Conservation (phyloP, 2,329 filamentous ascomycete genomes). For the Onygenales sp. region DNA sequence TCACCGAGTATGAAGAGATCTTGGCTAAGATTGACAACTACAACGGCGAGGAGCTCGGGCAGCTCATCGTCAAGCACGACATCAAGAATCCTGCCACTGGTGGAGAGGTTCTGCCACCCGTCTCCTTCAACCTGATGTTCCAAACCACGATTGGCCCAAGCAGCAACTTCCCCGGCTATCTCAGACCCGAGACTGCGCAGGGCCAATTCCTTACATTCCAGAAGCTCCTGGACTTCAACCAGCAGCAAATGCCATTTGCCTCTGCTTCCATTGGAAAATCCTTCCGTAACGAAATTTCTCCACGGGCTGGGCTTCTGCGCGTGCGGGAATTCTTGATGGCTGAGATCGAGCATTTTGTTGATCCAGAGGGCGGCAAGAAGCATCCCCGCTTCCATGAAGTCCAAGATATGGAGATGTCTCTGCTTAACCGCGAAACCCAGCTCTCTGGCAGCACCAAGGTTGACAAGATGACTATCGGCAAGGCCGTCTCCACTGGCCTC, state of each 20-base stretch:
- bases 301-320: slow-evolving; percentile 77
- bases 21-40: slow-evolving; percentile 96
- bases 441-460: slow-evolving; percentile 73
- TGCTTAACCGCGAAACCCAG: slow-evolving; percentile 79
- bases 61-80: slow-evolving; percentile 82
- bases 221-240: slow-evolving; percentile 94
- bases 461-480: slow-evolving; percentile 65
- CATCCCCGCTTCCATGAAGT: slow-evolving; percentile 82
- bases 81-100: slow-evolving; percentile 80
- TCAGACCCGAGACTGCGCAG: slow-evolving; percentile 92
- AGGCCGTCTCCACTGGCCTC: slow-evolving; percentile 71
- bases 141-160: slow-evolving; percentile 89
- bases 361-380: slow-evolving; percentile 90
- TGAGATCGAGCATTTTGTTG: slow-evolving; percentile 97
- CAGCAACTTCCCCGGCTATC: slow-evolving; percentile 73
- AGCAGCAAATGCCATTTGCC: slow-evolving; percentile 90
- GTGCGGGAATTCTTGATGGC: slow-evolving; percentile 98
- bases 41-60: slow-evolving; percentile 72
- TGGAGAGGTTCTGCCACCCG: slow-evolving; percentile 65
- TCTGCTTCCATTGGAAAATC: slow-evolving; percentile 97
- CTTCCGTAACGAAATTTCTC: slow-evolving; percentile 96
- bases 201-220: slow-evolving; percentile 96
- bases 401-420: slow-evolving; percentile 68
- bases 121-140: slow-evolving; percentile 98
- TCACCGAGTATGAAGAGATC: slow-evolving; percentile 83